Evolutionary conservation across 1,284 basidiomycete genomes (phyloP), one percentile per base, ranked within the genome.

Genomic region (Trametes polyzona): DNA sequence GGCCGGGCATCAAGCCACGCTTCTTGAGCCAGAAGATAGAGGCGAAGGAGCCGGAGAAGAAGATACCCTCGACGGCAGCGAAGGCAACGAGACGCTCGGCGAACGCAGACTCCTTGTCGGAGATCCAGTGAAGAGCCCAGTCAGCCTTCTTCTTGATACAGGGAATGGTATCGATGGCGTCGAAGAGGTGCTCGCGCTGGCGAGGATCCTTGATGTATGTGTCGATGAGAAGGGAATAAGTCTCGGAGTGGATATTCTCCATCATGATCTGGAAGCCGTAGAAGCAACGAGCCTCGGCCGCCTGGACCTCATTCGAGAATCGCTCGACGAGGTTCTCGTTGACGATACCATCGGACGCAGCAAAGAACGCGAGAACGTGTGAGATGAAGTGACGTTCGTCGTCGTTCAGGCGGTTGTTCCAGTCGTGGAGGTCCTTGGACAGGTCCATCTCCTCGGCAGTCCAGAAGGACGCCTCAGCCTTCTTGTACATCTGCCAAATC

Each of bases 241-340:
- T 96, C 75, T 98, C 96, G 3, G 95, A 96, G 74, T 96, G 93
- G 48, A 96, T 90, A 73, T 95, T 95, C 75, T 98, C 96, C 92
- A 98, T 98, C 96, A 98, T 98, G 73, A 98, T 96, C 72, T 98
- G 96, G 83, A 98, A 98, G 17, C 96, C 96, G 72, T 98, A 98
- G 80, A 99, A 99, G 74, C 93, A 97, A 35, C 96, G 92, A 11
- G 96, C 96, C 76, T 98, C 96, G 26, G 96, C 93, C 9, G 82
- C 87, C 73, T 98, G 95, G 0, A 98, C 95, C 73, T 98, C 96
- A 58, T 89, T 88, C 30, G 93, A 95, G 78, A 97, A 98, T 35
- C 95, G 88, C 76, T 98, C 95, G 55, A 98, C 83, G 0, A 98
- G 82, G 75, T 98, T 98, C 73, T 98, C 96, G 76, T 98, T 98